Conservation (phyloP, 148 eudicot genomes). For the Cornus florida region DNA sequence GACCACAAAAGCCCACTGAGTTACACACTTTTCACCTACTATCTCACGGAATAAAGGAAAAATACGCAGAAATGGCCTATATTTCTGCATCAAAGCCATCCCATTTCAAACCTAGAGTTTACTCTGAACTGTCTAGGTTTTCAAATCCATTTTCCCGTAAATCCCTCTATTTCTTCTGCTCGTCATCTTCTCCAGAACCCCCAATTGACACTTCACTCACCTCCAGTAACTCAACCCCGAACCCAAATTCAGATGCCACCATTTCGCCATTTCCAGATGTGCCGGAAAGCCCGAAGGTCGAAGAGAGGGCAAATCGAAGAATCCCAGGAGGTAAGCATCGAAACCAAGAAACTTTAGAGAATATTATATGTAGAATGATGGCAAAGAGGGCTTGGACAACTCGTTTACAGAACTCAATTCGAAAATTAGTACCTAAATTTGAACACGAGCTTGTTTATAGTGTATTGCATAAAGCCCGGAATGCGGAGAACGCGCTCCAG, state of each 20-base stretch:
- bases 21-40: background rate
- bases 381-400: conserved; percentile 89
- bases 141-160: conserved; percentile 30
- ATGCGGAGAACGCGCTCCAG: conserved; percentile 75
- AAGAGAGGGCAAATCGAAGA: conserved; percentile 21
- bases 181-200: conserved; percentile 33
- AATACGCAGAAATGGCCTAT: conserved; percentile 39
- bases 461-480: conserved; percentile 59
- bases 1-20: background rate
- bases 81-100: conserved; percentile 38
- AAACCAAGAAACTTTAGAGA: conserved; percentile 67
- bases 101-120: conserved; percentile 35
- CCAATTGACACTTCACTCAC: conserved; percentile 18
- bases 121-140: conserved; percentile 28
- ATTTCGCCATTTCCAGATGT: conserved; percentile 4
- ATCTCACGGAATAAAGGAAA: background rate
- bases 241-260: conserved; percentile 15
- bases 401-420: conserved; percentile 87
- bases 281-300: conserved; percentile 19
- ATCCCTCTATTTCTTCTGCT: conserved; percentile 39
- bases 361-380: conserved; percentile 81
- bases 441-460: conserved; percentile 60
- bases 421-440: conserved; percentile 63
- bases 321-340: conserved; percentile 42
- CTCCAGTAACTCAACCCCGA: conserved; percentile 12